Percentiles rank a stretch among this genome's conserved stretches.
Conservation (phyloP, 2,329 filamentous ascomycete species). For the Pseudogymnoascus sp. region DNA sequence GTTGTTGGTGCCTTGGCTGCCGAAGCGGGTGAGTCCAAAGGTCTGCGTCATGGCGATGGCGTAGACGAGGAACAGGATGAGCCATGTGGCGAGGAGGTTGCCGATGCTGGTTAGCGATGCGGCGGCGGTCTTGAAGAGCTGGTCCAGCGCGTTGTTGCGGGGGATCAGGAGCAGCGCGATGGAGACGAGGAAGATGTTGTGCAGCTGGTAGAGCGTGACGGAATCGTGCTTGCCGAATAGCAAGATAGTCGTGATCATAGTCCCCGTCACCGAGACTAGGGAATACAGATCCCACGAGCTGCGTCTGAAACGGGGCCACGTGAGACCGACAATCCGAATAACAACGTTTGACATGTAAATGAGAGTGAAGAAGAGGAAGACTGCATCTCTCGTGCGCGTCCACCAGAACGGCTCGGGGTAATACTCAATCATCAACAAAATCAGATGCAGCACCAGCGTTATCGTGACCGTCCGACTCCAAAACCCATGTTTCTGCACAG, state of each 20-base stretch:
- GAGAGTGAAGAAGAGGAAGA: slow-evolving; percentile 76
- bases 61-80: slow-evolving; percentile 92
- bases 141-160: slow-evolving; percentile 91
- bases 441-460: slow-evolving; percentile 72
- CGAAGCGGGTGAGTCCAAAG: slow-evolving; percentile 90
- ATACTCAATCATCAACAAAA: slow-evolving; percentile 79
- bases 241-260: slow-evolving; percentile 75
- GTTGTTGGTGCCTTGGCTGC: slow-evolving; percentile 62
- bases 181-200: slow-evolving; percentile 90
- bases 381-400: slow-evolving; percentile 61
- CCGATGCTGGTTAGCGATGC: slow-evolving; percentile 85
- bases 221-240: slow-evolving; percentile 54
- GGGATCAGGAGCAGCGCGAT: slow-evolving; percentile 88
- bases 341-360: slow-evolving; percentile 77
- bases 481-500: slow-evolving; percentile 84
- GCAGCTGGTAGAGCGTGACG: slow-evolving; percentile 65
- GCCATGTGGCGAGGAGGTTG: slow-evolving; percentile 92
- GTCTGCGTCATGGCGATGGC: slow-evolving; percentile 94
- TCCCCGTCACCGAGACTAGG: slow-evolving; percentile 68
- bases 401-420: slow-evolving; percentile 67
- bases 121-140: slow-evolving; percentile 96
- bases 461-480: slow-evolving; percentile 82
- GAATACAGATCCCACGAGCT: slow-evolving; percentile 97
- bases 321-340: slow-evolving; percentile 79
- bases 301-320: slow-evolving; percentile 83